Conservation (phyloP, 192 early-diverging fungal species). For the Dimargaris cristalligena region DNA sequence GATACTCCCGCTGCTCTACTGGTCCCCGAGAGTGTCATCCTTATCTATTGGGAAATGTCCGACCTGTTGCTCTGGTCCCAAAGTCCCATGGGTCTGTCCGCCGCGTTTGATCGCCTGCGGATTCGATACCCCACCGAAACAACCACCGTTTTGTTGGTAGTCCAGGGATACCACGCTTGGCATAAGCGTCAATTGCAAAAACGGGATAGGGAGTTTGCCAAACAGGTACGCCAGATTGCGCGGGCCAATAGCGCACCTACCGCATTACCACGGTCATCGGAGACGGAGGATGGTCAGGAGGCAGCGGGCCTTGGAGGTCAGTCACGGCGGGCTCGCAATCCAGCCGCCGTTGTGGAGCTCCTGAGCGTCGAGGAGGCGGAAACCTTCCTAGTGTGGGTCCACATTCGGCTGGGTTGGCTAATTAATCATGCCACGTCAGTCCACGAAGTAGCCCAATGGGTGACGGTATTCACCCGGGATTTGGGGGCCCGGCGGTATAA, state of each 20-base stretch:
- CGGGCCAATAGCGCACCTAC: neutral
- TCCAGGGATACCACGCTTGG: slow-evolving; percentile 7
- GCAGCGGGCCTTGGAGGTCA: neutral
- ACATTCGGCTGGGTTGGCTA: neutral
- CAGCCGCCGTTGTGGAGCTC: neutral
- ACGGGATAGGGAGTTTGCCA: slow-evolving; percentile 5
- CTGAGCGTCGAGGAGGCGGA: neutral
- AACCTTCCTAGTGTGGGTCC: slow-evolving; percentile 1
- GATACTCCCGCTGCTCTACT: neutral
- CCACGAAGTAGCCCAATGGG: slow-evolving; percentile 6
- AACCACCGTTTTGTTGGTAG: neutral
- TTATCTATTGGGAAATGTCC: neutral
- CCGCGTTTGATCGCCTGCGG: neutral
- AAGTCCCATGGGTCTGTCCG: neutral
- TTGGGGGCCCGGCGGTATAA: slow-evolving; percentile 8
- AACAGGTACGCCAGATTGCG: neutral
- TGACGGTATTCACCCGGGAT: slow-evolving; percentile 8
- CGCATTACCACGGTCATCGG: neutral
- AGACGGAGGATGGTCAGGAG: neutral
- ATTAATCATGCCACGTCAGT: slow-evolving; percentile 1
- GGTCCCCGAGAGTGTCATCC: neutral
- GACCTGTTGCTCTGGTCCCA: neutral
- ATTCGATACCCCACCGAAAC: neutral
- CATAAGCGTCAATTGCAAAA: neutral
- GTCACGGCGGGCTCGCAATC: neutral